phyloP scores from a whole-genome alignment of 2,329 filamentous ascomycete genomes.

The Coniosporium uncinatum region DNA sequence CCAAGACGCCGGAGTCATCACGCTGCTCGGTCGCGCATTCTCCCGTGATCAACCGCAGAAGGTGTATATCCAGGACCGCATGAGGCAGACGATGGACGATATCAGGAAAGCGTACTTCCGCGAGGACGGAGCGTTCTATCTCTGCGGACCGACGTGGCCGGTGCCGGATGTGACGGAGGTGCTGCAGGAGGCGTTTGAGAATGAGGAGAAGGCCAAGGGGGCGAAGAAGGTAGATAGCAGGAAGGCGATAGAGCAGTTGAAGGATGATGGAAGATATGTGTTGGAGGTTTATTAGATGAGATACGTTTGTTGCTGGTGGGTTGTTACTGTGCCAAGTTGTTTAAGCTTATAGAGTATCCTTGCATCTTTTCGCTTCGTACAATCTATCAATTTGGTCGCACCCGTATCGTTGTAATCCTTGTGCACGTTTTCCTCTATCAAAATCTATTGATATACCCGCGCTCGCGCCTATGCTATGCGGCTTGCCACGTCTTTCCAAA shows the following conservation, averaged over 20 bases:
- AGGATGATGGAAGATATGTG: slow-evolving; percentile 93
- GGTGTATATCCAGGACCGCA: slow-evolving; percentile 93
- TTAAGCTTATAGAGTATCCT: too few species aligned
- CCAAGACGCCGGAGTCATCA: slow-evolving; percentile 77
- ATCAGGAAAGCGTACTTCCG: slow-evolving; percentile 94
- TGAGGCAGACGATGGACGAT: slow-evolving; percentile 77
- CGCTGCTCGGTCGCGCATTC: slow-evolving; percentile 90
- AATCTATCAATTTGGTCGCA: too few species aligned
- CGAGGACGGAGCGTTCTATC: slow-evolving; percentile 99
- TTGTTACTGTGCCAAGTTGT: too few species aligned
- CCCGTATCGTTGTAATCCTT: too few species aligned
- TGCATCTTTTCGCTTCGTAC: too few species aligned
- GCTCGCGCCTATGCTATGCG: too few species aligned
- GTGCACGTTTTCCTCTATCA: too few species aligned
- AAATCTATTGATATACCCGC: too few species aligned
- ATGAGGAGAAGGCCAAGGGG: slow-evolving; percentile 61
- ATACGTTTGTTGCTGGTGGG: too few species aligned
- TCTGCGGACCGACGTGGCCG: slow-evolving; percentile 97
- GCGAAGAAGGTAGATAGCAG: slow-evolving; percentile 82
- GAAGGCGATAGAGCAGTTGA: slow-evolving; percentile 95
- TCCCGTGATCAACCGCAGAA: slow-evolving; percentile 86
- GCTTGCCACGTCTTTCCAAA: too few species aligned
- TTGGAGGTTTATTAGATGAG: slow-evolving; percentile 85
- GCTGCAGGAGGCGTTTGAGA: slow-evolving; percentile 83
- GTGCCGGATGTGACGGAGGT: slow-evolving; percentile 96